Evolutionary conservation across 2,329 filamentous ascomycete species (phyloP), one percentile per base, ranked within the genome.

Genomic region (Cadophora sp.): DNA sequence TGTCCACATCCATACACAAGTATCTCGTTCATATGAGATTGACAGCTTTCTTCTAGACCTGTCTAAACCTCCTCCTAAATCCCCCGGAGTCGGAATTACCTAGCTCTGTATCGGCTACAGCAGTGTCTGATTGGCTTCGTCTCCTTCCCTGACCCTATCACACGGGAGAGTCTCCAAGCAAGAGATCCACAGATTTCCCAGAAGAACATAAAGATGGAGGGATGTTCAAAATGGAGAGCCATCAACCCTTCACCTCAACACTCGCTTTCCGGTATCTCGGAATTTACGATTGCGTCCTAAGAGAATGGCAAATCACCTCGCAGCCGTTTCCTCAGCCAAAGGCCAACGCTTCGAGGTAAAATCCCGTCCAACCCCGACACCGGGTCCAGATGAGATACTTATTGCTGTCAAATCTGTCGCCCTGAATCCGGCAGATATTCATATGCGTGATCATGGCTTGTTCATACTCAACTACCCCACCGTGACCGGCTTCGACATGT

Each of bases 341-440:
- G 65, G 65, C 19, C 24, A 37, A 14, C 50, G 6, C n/a, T 46
- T 66, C 24, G 59, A 62, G 22, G 24, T 66, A 26, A n/a, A 24
- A 3, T 9, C 26, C 16, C 58, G 65, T 31, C 58, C 59, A 12
- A 66, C 65, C 14, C 65, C 65, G 22, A 62, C 3, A 9, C 59
- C 65, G 24, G 65, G 65, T 22, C 58, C 59, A 9, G 27, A 58
- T 37, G 59, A 66, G 22, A 26, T 62, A 19, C 65, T 66, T 27
- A 62, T 62, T 27, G 50, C 53, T 19, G 50, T 62, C n/a, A 62
- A 58, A 29, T 56, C 59, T 12, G 46, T 66, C n/a, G 65, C 65
- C 29, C 65, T 66, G 3, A 66, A 62, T 48, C 58, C 51, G 7
- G 59, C 40, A 37, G 61, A 64, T 19, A 26, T 19, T 7, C n/a